These are phyloP conservation scores for Fraxinus albicans DNA, from an alignment of 305 asterid species.

Conservation along the genomic window DNA sequence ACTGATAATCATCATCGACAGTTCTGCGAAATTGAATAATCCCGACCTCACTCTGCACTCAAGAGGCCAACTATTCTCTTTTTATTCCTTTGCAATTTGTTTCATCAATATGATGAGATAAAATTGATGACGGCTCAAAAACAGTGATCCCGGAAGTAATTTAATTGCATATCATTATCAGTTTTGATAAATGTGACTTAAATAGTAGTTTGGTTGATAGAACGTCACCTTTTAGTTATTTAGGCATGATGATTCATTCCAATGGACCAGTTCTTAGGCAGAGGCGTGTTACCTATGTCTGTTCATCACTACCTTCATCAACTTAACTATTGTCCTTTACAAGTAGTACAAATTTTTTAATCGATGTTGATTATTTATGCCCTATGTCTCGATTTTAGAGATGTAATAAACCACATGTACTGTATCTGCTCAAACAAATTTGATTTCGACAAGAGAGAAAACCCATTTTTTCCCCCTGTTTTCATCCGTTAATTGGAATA, in stretches of 20 bases:
- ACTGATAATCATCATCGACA: not conserved
- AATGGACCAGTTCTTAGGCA: not conserved
- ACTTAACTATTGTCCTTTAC: not conserved
- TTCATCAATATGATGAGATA: not conserved
- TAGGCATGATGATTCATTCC: not conserved
- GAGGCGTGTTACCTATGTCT: slow-evolving; percentile 2
- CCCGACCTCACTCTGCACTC: not conserved
- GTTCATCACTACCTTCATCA: not conserved
- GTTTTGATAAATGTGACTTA: not conserved
- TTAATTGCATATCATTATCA: not conserved
- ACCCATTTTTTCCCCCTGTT: not conserved
- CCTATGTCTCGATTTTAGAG: not conserved
- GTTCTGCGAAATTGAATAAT: not conserved
- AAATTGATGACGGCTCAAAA: not conserved
- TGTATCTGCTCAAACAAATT: not conserved
- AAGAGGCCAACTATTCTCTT: not conserved
- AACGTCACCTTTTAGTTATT: not conserved
- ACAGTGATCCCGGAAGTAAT: not conserved
- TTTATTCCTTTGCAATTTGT: not conserved
- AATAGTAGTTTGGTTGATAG: not conserved
- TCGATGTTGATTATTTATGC: not conserved
- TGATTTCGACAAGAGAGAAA: not conserved
- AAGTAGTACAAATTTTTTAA: not conserved
- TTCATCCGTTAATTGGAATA: not conserved
- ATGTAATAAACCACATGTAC: not conserved